Percentiles rank a stretch among this genome's conserved stretches.
Evolutionary conservation across 2,329 filamentous ascomycete species (phyloP).

Genomic region (Clathrospora elynae): DNA sequence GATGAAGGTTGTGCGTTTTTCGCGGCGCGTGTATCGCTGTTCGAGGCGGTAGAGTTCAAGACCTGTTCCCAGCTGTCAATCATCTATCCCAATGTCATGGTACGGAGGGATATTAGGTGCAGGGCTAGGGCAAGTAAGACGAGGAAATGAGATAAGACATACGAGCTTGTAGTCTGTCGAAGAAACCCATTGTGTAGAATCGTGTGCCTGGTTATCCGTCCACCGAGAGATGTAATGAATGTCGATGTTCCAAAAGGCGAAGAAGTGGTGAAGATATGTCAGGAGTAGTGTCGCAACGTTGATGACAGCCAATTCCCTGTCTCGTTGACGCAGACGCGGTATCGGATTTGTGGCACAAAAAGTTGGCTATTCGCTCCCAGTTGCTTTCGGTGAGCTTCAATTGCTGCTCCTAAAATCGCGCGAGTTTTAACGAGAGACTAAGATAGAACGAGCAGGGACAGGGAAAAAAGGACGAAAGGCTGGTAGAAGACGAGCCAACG

Average conservation of each 20-base stretch:
- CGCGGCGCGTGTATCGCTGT: conserved; percentile 89
- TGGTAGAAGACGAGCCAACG: conserved; percentile 11
- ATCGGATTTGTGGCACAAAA: conserved; percentile 18
- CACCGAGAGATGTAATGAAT: conserved; percentile 14
- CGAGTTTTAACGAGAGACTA: no score
- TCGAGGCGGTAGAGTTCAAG: conserved; percentile 94
- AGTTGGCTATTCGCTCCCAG: no score
- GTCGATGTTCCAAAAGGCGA: conserved; percentile 17
- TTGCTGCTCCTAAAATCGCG: no score
- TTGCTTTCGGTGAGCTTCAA: no score
- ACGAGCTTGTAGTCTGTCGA: conserved; percentile 51
- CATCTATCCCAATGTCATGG: neutral
- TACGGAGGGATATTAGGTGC: conserved; percentile 2
- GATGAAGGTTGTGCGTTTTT: conserved; percentile 86
- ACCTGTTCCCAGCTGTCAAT: conserved; percentile 51
- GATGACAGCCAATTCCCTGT: conserved; percentile 29
- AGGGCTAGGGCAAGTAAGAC: conserved; percentile 8
- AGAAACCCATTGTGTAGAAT: conserved; percentile 46
- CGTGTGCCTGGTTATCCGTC: conserved; percentile 8
- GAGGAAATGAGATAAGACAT: conserved; percentile 23
- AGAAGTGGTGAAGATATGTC: conserved; percentile 25
- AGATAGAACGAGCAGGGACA: neutral
- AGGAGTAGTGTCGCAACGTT: conserved; percentile 9
- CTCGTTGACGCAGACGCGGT: conserved; percentile 29
- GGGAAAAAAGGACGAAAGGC: conserved; percentile 17